Evolutionary conservation across 331 rosid genomes (phyloP).

Genomic region (Dryas integrifolia): DNA sequence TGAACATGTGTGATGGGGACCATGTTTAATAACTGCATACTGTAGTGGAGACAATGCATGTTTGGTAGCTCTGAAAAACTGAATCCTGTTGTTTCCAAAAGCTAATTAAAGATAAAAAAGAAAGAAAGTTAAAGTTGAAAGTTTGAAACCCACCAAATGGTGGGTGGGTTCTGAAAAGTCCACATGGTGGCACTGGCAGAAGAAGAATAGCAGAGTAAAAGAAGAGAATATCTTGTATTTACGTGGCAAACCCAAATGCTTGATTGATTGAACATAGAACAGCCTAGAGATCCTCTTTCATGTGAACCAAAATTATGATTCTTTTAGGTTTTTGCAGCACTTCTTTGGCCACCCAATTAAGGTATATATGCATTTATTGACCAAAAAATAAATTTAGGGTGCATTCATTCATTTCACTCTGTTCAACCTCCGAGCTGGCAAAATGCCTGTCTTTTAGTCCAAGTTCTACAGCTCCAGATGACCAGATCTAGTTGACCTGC

Average conservation of each 20-base stretch:
- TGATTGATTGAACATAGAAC: slow-evolving; percentile 2
- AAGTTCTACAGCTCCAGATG: neutral
- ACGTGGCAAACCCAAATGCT: neutral
- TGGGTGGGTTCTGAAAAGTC: slow-evolving; percentile 67
- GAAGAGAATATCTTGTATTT: too few relatives aligned
- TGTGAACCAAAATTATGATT: slow-evolving; percentile 7
- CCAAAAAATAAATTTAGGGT: neutral
- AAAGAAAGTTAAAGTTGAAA: slow-evolving; percentile 14
- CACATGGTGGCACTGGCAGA: slow-evolving; percentile 39
- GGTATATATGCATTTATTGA: too few relatives aligned
- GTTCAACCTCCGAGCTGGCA: slow-evolving; percentile 9
- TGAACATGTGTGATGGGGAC: slow-evolving; percentile 9
- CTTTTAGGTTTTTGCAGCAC: neutral
- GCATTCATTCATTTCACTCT: neutral
- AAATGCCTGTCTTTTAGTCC: neutral
- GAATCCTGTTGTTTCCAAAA: slow-evolving; percentile 22
- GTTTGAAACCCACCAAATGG: slow-evolving; percentile 23
- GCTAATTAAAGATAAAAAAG: neutral
- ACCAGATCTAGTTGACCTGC: slow-evolving; percentile 10
- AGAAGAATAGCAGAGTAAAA: neutral
- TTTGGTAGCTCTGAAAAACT: slow-evolving; percentile 28
- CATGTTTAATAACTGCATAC: slow-evolving; percentile 15
- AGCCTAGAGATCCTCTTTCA: slow-evolving; percentile 8
- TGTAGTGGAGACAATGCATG: slow-evolving; percentile 34
- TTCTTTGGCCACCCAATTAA: too few relatives aligned